phyloP scores from a whole-genome alignment of 495 filamentous ascomycete species.

The Penicillium steckii region DNA sequence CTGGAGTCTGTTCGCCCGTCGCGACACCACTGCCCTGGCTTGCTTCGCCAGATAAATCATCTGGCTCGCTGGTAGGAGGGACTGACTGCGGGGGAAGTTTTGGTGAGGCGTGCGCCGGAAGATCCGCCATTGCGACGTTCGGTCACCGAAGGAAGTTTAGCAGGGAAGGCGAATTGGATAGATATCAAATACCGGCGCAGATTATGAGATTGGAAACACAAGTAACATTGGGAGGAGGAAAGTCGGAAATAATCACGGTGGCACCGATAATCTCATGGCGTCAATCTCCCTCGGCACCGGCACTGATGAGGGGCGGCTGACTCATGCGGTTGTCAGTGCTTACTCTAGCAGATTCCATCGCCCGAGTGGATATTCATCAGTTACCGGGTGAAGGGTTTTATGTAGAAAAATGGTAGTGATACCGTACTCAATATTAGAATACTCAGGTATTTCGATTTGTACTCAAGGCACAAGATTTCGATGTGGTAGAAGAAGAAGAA shows the following conservation, averaged over 20 bases:
- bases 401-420: too few relatives aligned
- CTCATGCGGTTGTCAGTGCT: slow-evolving; percentile 24
- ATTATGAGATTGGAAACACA: background rate
- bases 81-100: slow-evolving; percentile 45
- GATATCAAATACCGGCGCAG: background rate
- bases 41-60: slow-evolving; percentile 17
- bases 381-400: too few relatives aligned
- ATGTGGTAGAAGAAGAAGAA: too few relatives aligned
- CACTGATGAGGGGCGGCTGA: slow-evolving; percentile 18
- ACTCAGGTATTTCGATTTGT: too few relatives aligned
- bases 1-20: slow-evolving; percentile 32
- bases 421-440: too few relatives aligned
- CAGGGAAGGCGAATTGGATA: background rate
- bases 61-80: slow-evolving; percentile 15
- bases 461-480: too few relatives aligned
- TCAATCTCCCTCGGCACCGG: slow-evolving; percentile 13
- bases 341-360: slow-evolving; percentile 26
- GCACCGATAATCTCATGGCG: slow-evolving; percentile 13
- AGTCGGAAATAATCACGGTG: background rate
- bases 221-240: slow-evolving; percentile 2
- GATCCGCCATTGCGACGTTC: slow-evolving; percentile 43
- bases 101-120: slow-evolving; percentile 53
- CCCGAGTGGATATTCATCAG: too few relatives aligned
- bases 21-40: slow-evolving; percentile 23
- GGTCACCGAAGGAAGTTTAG: slow-evolving; percentile 1